phyloP scores from a whole-genome alignment of 768 basidiomycete genomes.

The Trametes villosa region DNA sequence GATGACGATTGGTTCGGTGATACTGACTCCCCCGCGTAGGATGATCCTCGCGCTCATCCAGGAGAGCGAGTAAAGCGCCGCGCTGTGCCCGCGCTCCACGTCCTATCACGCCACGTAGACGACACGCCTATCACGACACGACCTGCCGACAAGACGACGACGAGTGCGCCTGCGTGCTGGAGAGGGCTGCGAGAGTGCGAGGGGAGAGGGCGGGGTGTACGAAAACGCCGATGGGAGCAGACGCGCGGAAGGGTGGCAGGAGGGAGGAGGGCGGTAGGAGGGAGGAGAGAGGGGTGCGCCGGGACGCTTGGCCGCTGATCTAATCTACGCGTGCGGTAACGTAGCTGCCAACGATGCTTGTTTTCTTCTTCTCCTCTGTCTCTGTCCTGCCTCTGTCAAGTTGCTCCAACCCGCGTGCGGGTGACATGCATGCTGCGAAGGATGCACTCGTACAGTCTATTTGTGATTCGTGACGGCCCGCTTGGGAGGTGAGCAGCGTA shows the following conservation, averaged over 20 bases:
- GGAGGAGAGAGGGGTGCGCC: background rate
- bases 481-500: too few relatives aligned
- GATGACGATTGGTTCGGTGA: too few relatives aligned
- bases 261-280: background rate
- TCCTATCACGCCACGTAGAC: background rate
- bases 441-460: too few relatives aligned
- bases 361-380: background rate
- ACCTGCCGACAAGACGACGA: conserved; percentile 8
- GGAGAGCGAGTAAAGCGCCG: conserved; percentile 40
- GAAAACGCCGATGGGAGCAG: too few relatives aligned
- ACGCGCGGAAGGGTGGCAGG: background rate
- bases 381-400: too few relatives aligned
- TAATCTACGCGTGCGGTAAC: conserved; percentile 15
- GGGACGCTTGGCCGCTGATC: conserved; percentile 6
- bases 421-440: too few relatives aligned
- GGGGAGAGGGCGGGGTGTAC: background rate
- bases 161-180: background rate
- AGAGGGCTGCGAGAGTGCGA: background rate
- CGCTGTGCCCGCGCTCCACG: background rate
- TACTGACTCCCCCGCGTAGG: conserved; percentile 30
- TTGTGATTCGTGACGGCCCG: too few relatives aligned
- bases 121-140: conserved; percentile 9
- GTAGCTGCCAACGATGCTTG: conserved; percentile 4
- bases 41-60: conserved; percentile 60
- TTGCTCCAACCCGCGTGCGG: too few relatives aligned